Evolutionary conservation across 164 flowering plant species (phyloP), one percentile per base, ranked within the genome.

Genomic region (Sedum album): DNA sequence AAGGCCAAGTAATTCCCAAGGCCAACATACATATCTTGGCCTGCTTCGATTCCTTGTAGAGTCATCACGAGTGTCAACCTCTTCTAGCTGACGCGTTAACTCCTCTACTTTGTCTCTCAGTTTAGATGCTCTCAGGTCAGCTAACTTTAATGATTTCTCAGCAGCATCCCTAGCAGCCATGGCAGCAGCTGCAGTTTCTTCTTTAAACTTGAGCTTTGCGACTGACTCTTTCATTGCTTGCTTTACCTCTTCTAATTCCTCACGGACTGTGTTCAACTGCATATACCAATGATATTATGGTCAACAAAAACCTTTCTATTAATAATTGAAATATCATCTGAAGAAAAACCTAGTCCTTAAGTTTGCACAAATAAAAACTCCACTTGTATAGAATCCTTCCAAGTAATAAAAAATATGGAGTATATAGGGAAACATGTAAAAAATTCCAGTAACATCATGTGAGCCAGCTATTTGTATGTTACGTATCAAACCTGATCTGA

Each of bases 131-230:
- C 97, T 87, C 72, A 66, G 42, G 69, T 94, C 98, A 4, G 95
- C 97, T 70, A 94, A 77, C 67, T 80, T 84, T 78, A 94, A 72
- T 6, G 97, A 94, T 70, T 84, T 87, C 81, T 88, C 97, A 23
- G 98, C 97, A 42, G 98, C 98, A 71, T 88, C 96, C 78, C 96
- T 81, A 21, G 97, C 98, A 23, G 89, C 89, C 87, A 94, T 94
- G 70, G 98, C 98, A 46, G 98, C 97, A 26, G 77, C 81, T 31
- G 96, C 96, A 18, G 91, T 91, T 80, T 89, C 97, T 80, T 94
- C 97, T 80, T 91, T 91, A 78, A 84, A 94, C 74, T 80, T 91
- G 20, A 94, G 88, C 78, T 91, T 94, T 72, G 85, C 86, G 72
- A 88, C 91, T 2, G 83, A 85, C 69, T 94, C 96, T 44, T 74